Percentiles rank a stretch among this genome's conserved stretches.
phyloP scores from a whole-genome alignment of 2,329 filamentous ascomycete species.

The Aspergillus viridinutans region DNA sequence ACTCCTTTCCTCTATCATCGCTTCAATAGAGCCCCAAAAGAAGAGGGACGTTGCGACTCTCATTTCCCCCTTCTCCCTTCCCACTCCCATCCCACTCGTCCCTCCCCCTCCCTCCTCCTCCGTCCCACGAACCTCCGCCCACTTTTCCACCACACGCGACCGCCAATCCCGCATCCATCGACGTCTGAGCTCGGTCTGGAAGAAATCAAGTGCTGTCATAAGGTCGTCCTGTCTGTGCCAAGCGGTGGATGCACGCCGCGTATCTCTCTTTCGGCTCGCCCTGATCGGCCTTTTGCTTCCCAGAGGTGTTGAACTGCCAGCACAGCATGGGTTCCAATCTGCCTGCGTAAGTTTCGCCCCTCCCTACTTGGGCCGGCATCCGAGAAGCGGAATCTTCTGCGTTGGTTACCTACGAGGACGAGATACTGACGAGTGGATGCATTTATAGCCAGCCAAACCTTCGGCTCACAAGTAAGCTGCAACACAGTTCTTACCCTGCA shows the following conservation, averaged over 20 bases:
- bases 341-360: conserved; percentile 51
- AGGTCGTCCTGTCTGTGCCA: conserved; percentile 13
- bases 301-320: conserved; percentile 24
- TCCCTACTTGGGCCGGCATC: conserved; percentile 6
- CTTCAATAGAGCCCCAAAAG: background rate
- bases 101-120: conserved; percentile 6
- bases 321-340: conserved; percentile 56
- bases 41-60: background rate
- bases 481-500: background rate
- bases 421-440: conserved; percentile 17
- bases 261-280: conserved; percentile 29
- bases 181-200: conserved; percentile 2
- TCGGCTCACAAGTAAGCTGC: conserved; percentile 75
- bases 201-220: conserved; percentile 9
- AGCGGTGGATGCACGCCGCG: conserved; percentile 33
- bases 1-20: conserved; percentile 7
- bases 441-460: conserved; percentile 71
- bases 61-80: background rate
- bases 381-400: background rate
- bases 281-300: conserved; percentile 31
- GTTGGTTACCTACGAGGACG: conserved; percentile 7
- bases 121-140: background rate
- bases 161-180: background rate
- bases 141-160: background rate
- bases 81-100: background rate